Base-by-base conservation (phyloP, 176 grass and related monocot genomes). In the Lolium rigidum region DNA sequence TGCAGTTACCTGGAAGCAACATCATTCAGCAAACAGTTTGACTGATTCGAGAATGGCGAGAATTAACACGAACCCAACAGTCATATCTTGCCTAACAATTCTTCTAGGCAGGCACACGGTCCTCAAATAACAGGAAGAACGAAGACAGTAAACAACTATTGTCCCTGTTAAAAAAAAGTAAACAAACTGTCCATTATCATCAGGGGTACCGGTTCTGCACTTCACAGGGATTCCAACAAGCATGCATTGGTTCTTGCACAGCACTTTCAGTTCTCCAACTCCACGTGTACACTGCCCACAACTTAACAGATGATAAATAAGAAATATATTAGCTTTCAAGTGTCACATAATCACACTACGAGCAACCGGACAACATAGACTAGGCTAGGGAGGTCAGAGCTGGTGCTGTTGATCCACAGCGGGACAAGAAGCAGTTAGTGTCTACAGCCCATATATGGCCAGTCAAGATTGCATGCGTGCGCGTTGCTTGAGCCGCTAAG, bases 401-500 rank as follows among this genome's bases (percentile, higher is more conserved):
- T 44, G 74, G n/a, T 44, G 62, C 62, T 85, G 83, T 78, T 60
- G n/a, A 79, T 48, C 14, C 64, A 70, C 75, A 86, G 51, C 15
- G 14, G 25, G 46, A 24, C 14, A 58, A 57, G 10, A 62, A 1
- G 57, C n/a, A 7, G 44, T 12, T 63, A 8, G n/a, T 63, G 77
- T 57, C 17, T 63, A 59, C 76, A 38, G 28, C 17, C 35, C 26
- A 59, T 22, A 38, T 41, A 54, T 25, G 56, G 31, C 28, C 60
- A 14, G 21, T 22, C 54, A 43, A 6, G 52, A 9, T 35, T 76
- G 48, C 74, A 38, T 38, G 74, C 43, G 46, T 65, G 18, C 78
- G 25, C 47, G 59, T 77, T 82, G 75, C 79, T 59, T 76, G 74
- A 70, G 61, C 80, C 78, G 54, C 43, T 81, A 70, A 81, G 70